Base-by-base conservation (phyloP, 2,329 filamentous ascomycete genomes). In the Cercospora janseana region DNA sequence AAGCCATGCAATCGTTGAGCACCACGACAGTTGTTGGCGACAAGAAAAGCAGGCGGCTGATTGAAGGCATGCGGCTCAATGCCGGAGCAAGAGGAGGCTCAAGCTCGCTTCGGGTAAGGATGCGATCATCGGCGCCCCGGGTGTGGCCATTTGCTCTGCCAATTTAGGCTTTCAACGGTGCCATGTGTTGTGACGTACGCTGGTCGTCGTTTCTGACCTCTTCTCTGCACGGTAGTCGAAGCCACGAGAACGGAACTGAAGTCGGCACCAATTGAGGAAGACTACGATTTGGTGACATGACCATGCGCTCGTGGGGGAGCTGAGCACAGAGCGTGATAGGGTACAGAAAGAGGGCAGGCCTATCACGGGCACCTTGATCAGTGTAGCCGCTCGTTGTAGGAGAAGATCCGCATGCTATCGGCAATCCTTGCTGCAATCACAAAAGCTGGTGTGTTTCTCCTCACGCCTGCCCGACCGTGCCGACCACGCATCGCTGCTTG, bases 141-240 rank as follows among this genome's bases (percentile, higher is more conserved):
- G 7, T 40, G 35, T 26, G 35, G 35, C 35, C n/a, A n/a, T n/a
- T n/a, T 16, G 6, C 6, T 26, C 18, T 40, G 35, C 35, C 35
- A 23, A 13, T 7, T 15, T 26, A 13, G 35, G 16, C 12, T 40
- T 40, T 40, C 20, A 23, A 40, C 35, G 35, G 35, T 23, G 35
- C 35, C 35, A 40, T 40, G 35, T 40, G 21, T 26, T 2, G 35
- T 40, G 35, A 40, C 35, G 35, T 23, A 40, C 26, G 21, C 20
- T 23, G 35, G 35, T n/a, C 23, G 23, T 23, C 35, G 23, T 40
- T 40, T 23, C 35, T 40, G 35, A 40, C 35, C 35, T 40, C 35
- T 20, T 40, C 35, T n/a, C n/a, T n/a, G n/a, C n/a, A n/a, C n/a
- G n/a, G n/a, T n/a, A n/a, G n/a, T n/a, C n/a, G n/a, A n/a, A n/a